Conservation (phyloP, 768 basidiomycete genomes). For the Russula compacta region DNA sequence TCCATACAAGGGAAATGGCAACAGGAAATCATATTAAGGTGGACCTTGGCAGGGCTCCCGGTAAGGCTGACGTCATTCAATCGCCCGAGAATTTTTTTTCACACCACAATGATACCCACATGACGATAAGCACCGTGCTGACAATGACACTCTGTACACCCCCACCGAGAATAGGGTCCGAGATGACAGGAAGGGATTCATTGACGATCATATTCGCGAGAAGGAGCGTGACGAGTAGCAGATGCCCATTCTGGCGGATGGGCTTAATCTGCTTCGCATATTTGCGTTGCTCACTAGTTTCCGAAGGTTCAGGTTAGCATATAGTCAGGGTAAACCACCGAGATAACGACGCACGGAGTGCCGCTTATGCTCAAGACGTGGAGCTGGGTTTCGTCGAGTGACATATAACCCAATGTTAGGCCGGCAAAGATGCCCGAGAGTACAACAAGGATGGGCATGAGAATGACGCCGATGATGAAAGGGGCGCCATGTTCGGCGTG, state of each 20-base stretch:
- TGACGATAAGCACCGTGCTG: slow-evolving; percentile 78
- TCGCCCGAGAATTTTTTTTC: not conserved
- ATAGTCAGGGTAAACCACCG: not conserved
- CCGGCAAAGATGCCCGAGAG: slow-evolving; percentile 85
- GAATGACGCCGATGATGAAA: slow-evolving; percentile 38
- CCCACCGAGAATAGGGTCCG: slow-evolving; percentile 71
- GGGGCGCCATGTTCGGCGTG: slow-evolving; percentile 19
- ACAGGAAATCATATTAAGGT: not conserved
- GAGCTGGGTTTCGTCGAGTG: slow-evolving; percentile 85
- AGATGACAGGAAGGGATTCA: slow-evolving; percentile 77
- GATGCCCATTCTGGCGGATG: slow-evolving; percentile 74
- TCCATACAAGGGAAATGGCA: too few relatives aligned
- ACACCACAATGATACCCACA: slow-evolving; percentile 42
- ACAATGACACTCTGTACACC: slow-evolving; percentile 70
- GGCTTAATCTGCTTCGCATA: slow-evolving; percentile 84
- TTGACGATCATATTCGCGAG: slow-evolving; percentile 91
- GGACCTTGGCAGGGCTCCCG: not conserved
- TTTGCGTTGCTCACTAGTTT: slow-evolving; percentile 56
- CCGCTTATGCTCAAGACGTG: slow-evolving; percentile 81
- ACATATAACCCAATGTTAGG: slow-evolving; percentile 88
- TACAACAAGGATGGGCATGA: slow-evolving; percentile 79
- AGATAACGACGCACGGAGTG: slow-evolving; percentile 48
- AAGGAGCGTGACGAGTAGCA: slow-evolving; percentile 73
- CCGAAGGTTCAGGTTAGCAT: not conserved
- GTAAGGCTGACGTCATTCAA: not conserved